Percentiles rank a stretch among this genome's conserved stretches.
These are phyloP conservation scores for Chernovozyma sophiae-reginae DNA, from an alignment of 1,139 yeast genomes.

Conservation along the genomic window DNA sequence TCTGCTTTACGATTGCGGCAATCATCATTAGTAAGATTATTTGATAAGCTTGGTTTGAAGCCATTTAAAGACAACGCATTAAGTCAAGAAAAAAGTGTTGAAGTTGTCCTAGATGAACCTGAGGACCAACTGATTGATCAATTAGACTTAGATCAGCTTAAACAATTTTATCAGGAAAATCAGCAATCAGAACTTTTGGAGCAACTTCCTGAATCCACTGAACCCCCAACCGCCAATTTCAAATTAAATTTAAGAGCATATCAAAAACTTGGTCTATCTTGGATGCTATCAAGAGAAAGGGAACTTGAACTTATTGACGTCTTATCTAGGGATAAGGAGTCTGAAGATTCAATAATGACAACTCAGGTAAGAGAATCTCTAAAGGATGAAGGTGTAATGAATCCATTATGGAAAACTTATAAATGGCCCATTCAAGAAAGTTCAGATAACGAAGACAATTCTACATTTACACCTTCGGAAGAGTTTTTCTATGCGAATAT, in stretches of 20 bases:
- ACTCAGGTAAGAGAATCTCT: conserved; percentile 26
- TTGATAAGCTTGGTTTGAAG: conserved; percentile 38
- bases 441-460: conserved; percentile 7
- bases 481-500: conserved; percentile 69
- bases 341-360: conserved; percentile 17
- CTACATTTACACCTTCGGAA: conserved; percentile 3
- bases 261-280: conserved; percentile 75
- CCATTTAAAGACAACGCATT: conserved; percentile 1
- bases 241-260: conserved; percentile 58
- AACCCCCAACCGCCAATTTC: conserved; percentile 56
- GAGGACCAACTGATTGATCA: conserved; percentile 15
- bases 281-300: conserved; percentile 73
- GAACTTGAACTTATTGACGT: conserved; percentile 41
- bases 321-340: conserved; percentile 15
- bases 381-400: conserved; percentile 52
- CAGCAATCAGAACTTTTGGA: conserved; percentile 49
- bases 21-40: conserved; percentile 52
- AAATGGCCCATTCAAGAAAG: conserved; percentile 57
- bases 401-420: conserved; percentile 84
- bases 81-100: conserved; percentile 12
- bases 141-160: conserved; percentile 67
- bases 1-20: conserved; percentile 51
- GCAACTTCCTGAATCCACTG: conserved; percentile 56
- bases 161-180: conserved; percentile 66
- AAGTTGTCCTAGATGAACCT: conserved; percentile 1